Percentiles rank a stretch among this genome's conserved stretches.
Conservation (phyloP, 1,284 basidiomycete genomes). For the Takashimella koratensis region DNA sequence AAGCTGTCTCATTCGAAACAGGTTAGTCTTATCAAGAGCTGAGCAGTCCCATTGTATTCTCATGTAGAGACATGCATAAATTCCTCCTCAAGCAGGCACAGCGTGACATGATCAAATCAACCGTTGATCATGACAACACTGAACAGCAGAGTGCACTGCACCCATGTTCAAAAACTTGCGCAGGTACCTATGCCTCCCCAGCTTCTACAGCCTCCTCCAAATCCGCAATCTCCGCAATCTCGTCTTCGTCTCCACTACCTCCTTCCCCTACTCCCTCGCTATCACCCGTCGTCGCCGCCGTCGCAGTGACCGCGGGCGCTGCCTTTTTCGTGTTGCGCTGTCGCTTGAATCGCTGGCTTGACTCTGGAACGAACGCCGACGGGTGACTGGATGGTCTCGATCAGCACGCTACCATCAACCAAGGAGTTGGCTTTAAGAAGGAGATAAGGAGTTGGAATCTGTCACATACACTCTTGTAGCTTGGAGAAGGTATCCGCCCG, state of each 20-base stretch:
- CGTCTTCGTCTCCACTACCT: not conserved
- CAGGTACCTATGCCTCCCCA: no score
- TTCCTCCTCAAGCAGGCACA: no score
- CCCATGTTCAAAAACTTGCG: no score
- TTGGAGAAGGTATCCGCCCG: constrained; percentile 83
- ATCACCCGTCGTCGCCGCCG: not conserved
- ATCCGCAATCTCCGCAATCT: not conserved
- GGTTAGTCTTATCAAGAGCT: no score
- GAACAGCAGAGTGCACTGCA: no score
- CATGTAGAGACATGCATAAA: no score
- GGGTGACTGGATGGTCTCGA: constrained; percentile 20
- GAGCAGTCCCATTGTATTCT: no score
- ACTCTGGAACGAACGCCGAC: constrained; percentile 27
- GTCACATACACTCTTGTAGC: constrained; percentile 80
- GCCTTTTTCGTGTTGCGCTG: constrained; percentile 22
- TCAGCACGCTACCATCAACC: no score
- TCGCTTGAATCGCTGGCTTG: constrained; percentile 26
- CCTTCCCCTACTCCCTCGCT: not conserved
- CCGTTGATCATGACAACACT: no score
- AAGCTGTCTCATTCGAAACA: no score
- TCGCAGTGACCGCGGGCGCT: constrained; percentile 1
- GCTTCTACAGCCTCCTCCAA: no score
- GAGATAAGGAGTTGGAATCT: constrained; percentile 34
- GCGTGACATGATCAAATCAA: no score
- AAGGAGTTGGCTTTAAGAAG: not conserved